These are phyloP conservation scores for Vigna reflexopilosa DNA, from an alignment of 306 rosid species.

Conservation along the genomic window DNA sequence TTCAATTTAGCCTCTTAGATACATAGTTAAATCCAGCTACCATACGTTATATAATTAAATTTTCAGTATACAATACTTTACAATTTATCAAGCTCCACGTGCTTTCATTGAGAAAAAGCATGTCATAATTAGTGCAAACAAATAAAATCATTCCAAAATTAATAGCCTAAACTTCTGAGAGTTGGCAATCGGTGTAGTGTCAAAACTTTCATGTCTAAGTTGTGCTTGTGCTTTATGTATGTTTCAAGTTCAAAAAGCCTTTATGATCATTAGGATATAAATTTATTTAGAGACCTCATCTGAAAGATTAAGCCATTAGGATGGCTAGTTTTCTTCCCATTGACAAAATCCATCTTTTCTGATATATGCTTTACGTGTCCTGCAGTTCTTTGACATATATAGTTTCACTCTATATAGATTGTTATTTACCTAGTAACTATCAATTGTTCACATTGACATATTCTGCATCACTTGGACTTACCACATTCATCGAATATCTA, in stretches of 20 bases:
- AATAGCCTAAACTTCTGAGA: not conserved
- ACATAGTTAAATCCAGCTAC: not conserved
- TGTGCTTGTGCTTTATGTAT: not conserved
- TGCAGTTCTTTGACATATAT: not conserved
- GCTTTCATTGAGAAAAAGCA: not conserved
- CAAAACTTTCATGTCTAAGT: not conserved
- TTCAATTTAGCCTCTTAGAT: not conserved
- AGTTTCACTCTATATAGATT: not conserved
- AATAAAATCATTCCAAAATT: not conserved
- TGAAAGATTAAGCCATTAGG: conserved; percentile 13
- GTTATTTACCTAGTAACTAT: conserved; percentile 9
- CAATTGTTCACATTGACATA: too few relatives aligned
- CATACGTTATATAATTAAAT: not conserved
- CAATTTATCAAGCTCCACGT: not conserved
- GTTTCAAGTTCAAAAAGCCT: conserved; percentile 9
- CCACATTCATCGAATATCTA: conserved; percentile 54
- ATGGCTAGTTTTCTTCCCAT: not conserved
- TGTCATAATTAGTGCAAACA: not conserved
- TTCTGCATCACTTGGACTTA: conserved; percentile 41
- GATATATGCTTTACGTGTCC: not conserved
- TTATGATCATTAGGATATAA: not conserved
- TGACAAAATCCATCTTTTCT: not conserved
- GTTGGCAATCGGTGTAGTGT: not conserved
- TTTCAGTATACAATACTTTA: not conserved
- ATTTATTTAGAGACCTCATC: not conserved